phyloP scores from a whole-genome alignment of 2,329 filamentous ascomycete species.

The Epichloe sylvatica region DNA sequence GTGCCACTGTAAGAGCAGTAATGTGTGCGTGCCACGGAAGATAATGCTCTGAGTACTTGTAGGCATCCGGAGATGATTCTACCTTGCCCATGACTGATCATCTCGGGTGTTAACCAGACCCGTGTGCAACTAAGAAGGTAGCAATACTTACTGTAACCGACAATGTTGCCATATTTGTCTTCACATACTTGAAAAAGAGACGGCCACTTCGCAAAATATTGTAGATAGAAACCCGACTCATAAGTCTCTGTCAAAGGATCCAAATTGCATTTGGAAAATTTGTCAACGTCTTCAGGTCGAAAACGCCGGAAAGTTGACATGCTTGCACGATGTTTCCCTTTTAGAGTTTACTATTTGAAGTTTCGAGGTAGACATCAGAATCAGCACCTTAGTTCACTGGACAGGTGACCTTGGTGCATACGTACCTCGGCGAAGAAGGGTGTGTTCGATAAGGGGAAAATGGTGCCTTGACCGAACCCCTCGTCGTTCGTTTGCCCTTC shows the following conservation, averaged over 20 bases:
- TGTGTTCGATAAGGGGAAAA: background rate
- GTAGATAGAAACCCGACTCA: constrained; percentile 86
- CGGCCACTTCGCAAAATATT: constrained; percentile 93
- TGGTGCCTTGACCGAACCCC: background rate
- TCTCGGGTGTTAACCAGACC: constrained; percentile 13
- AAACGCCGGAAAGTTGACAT: constrained; percentile 85
- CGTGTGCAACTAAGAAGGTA: background rate
- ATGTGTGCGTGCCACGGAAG: constrained; percentile 99
- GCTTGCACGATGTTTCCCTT: background rate
- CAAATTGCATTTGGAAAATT: constrained; percentile 87
- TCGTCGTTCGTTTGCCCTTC: background rate
- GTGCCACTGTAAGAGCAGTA: constrained; percentile 85
- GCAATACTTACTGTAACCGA: constrained; percentile 66
- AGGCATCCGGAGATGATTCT: constrained; percentile 67
- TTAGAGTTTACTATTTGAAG: background rate
- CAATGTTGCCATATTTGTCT: constrained; percentile 71
- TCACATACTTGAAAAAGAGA: constrained; percentile 87
- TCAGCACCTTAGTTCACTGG: background rate
- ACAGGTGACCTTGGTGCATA: background rate
- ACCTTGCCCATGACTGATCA: constrained; percentile 89
- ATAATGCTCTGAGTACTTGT: constrained; percentile 69
- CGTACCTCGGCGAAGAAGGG: background rate
- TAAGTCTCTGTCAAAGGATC: constrained; percentile 98
- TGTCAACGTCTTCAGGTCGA: constrained; percentile 69
- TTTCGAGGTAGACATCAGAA: background rate